phyloP scores from a whole-genome alignment of 2,329 filamentous ascomycete species.

The Colletotrichum shisoi region DNA sequence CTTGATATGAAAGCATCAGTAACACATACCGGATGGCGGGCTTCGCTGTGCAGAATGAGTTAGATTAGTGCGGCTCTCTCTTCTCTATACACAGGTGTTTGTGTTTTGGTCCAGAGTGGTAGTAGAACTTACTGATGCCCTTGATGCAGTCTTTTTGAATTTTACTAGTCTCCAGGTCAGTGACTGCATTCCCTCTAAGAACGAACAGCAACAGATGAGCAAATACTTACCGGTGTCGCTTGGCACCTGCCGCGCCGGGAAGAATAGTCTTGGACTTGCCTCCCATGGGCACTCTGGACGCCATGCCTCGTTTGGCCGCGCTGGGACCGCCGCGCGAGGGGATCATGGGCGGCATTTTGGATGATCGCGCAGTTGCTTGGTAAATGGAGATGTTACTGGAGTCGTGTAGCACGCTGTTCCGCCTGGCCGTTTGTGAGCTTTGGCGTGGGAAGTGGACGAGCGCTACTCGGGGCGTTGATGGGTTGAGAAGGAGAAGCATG shows the following conservation, averaged over 20 bases:
- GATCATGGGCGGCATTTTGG: conserved; percentile 44
- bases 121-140: conserved; percentile 57
- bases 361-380: neutral
- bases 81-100: conserved; percentile 6
- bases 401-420: neutral
- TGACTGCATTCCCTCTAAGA: neutral
- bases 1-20: conserved; percentile 11
- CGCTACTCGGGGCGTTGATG: neutral
- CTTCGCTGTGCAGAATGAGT: conserved; percentile 53
- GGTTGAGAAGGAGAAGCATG: too few species aligned
- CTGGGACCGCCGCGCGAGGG: conserved; percentile 47
- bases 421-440: neutral
- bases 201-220: neutral
- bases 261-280: conserved; percentile 41
- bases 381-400: neutral
- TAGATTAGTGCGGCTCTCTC: conserved; percentile 27
- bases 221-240: conserved; percentile 43
- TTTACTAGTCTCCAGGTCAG: conserved; percentile 51
- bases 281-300: conserved; percentile 1
- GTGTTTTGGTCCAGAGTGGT: conserved; percentile 35
- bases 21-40: conserved; percentile 60
- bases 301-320: conserved; percentile 37
- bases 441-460: neutral
- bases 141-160: conserved; percentile 57
- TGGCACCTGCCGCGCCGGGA: conserved; percentile 43